Evolutionary conservation across 345 rosid species (phyloP).

Genomic region (Bretschneidera sinensis): DNA sequence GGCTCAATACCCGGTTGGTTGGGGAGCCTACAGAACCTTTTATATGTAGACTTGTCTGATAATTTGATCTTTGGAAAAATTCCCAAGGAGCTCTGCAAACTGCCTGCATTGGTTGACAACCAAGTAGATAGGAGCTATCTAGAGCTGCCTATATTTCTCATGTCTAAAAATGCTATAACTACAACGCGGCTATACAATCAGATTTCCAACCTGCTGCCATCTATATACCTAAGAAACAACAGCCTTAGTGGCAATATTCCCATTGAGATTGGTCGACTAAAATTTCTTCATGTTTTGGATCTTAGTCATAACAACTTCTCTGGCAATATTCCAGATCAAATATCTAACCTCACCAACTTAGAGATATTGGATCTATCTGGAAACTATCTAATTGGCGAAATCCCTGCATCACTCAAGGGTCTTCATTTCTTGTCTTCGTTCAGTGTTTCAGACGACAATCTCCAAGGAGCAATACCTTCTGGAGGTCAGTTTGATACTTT

Average conservation of each 20-base stretch:
- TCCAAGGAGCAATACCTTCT: no score
- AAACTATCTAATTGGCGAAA: no score
- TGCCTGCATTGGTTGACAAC: constrained; percentile 44
- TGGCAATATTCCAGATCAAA: constrained; percentile 65
- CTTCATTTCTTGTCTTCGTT: no score
- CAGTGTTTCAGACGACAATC: no score
- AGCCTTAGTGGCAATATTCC: constrained; percentile 43
- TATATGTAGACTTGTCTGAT: constrained; percentile 72
- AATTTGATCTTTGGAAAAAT: constrained; percentile 62
- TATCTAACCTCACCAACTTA: constrained; percentile 67
- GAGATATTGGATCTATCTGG: constrained; percentile 74
- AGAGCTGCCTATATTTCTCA: constrained; percentile 78
- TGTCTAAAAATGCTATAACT: constrained; percentile 61
- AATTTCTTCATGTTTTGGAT: no score
- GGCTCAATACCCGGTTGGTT: no score
- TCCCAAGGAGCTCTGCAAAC: constrained; percentile 42
- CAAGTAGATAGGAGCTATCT: constrained; percentile 45
- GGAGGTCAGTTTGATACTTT: no score
- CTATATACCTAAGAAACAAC: constrained; percentile 58
- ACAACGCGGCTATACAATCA: constrained; percentile 79
- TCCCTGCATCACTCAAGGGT: no score
- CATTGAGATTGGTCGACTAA: no score
- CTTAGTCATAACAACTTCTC: no score
- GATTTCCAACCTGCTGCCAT: constrained; percentile 71
- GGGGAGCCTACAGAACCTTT: constrained; percentile 48